Conservation (phyloP, 2,329 filamentous ascomycete genomes). For the Sclerotinia glacialis region DNA sequence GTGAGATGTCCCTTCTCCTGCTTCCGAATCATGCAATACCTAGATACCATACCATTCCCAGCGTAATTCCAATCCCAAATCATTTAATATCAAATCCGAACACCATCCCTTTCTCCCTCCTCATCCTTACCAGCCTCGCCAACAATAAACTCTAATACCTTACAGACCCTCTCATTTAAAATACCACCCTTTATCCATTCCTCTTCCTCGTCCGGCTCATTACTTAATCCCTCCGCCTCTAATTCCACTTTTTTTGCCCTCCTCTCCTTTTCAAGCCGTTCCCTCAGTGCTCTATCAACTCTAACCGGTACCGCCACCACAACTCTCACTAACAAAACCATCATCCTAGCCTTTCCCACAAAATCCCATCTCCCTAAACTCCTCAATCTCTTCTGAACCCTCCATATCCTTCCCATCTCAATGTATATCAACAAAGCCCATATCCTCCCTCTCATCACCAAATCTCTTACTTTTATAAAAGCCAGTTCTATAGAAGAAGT, state of each 20-base stretch:
- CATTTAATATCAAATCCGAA: conserved; percentile 19
- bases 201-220: conserved; percentile 26
- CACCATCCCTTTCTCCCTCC: conserved; percentile 35
- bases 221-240: conserved; percentile 38
- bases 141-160: conserved; percentile 43
- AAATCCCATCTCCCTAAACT: conserved; percentile 43
- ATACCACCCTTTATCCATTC: conserved; percentile 38
- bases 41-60: background rate
- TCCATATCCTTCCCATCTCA: conserved; percentile 42
- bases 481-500: conserved; percentile 41
- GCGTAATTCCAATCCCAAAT: background rate
- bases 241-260: conserved; percentile 41
- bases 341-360: conserved; percentile 40
- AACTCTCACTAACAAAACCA: conserved; percentile 42
- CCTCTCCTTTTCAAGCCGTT: conserved; percentile 42
- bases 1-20: background rate
- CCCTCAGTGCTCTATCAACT: conserved; percentile 42
- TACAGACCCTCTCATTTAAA: conserved; percentile 42
- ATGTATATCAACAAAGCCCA: conserved; percentile 43
- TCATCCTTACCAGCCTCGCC: conserved; percentile 44
- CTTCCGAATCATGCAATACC: background rate
- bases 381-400: conserved; percentile 42
- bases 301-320: conserved; percentile 43
- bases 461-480: conserved; percentile 41
- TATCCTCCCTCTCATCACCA: conserved; percentile 42